phyloP scores from a whole-genome alignment of 73 alveolate genomes.

The Tetrahymena thermophila region DNA sequence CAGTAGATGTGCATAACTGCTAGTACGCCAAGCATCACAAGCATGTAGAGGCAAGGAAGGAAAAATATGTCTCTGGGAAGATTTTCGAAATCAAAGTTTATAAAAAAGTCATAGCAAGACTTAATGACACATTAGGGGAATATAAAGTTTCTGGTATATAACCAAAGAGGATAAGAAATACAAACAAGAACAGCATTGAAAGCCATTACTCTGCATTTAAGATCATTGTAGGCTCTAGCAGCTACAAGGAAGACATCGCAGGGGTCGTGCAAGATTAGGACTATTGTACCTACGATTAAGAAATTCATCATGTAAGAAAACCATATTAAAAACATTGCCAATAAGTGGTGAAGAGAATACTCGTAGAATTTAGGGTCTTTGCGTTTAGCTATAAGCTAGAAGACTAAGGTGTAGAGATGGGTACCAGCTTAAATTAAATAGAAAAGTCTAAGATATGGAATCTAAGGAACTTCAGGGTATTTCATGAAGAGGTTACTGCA shows the following conservation, averaged over 20 bases:
- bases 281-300: slow-evolving; percentile 11
- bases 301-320: slow-evolving; percentile 21
- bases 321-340: slow-evolving; percentile 17
- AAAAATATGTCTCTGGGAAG: not conserved
- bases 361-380: slow-evolving; percentile 25
- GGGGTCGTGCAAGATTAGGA: slow-evolving; percentile 12
- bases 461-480: not conserved
- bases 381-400: not conserved
- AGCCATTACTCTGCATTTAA: not conserved
- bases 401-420: not conserved
- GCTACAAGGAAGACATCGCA: slow-evolving; percentile 15
- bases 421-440: not conserved
- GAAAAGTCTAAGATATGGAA: not conserved
- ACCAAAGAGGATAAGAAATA: not conserved
- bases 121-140: not conserved
- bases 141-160: not conserved
- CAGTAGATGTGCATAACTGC: not conserved
- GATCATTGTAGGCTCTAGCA: slow-evolving; percentile 27
- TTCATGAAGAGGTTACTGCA: not conserved
- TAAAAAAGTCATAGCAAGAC: not conserved
- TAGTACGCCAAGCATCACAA: not conserved
- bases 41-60: not conserved
- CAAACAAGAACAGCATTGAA: not conserved
- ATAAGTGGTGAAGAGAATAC: slow-evolving; percentile 17
- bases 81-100: not conserved